Evolutionary conservation across 805 yeast species (phyloP), one percentile per base, ranked within the genome.

Genomic region (Geotrichum ghanense): DNA sequence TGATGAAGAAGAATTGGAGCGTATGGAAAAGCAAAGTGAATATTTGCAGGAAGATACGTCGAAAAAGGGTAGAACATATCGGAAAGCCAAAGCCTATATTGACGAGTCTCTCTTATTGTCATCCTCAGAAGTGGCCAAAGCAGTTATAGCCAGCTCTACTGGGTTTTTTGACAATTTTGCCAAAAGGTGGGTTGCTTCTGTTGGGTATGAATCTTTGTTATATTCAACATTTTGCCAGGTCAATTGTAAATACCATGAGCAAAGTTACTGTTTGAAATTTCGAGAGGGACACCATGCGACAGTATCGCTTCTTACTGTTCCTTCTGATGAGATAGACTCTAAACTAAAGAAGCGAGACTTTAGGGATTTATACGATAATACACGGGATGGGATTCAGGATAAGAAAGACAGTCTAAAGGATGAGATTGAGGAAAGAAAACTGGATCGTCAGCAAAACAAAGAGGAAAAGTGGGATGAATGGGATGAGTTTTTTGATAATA

Each of bases 401-500:
- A 79, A 70, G 44, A 70, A 58, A 42, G 55, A 76, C 61, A 57
- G 14, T 6, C 5, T 5, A 12, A 31, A n/a, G 17, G 37, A 66
- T 59, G 62, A 58, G 47, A 60, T 66, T 17, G 60, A 62, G 16
- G 63, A 56, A 56, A 57, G 51, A 55, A 59, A 47, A 52, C 67
- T 55, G 53, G 66, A 55, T 53, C 65, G 61, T 61, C 62, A 79
- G 66, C 78, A 75, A 61, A 69, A 79, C 62, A 81, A 75, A 63
- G 65, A 67, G 41, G 76, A 79, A 55, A 70, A 78, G 58, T 59
- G 80, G 53, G 77, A 75, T 45, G 71, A 74, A 55, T 87, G 95
- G 51, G 77, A 75, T 71, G 74, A 73, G 55, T 83, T 79, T 45
- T 80, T 79, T 64, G 84, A 77, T 42, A 77, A 76, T 55, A 77